phyloP scores from a whole-genome alignment of 2,329 filamentous ascomycete species.

The Fusarium pseudocircinatum region DNA sequence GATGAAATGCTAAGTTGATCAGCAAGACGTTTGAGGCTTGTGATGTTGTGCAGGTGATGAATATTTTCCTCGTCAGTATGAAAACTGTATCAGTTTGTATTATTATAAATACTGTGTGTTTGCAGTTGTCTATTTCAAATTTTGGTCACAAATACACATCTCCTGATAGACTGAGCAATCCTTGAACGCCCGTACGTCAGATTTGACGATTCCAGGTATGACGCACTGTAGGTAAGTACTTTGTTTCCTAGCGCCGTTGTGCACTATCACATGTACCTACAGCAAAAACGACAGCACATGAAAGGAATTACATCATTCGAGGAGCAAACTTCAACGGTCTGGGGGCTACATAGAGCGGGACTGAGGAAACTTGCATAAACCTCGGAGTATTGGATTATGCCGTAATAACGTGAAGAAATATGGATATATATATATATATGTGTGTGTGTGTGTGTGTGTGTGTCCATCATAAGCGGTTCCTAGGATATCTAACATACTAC shows the following conservation, averaged over 20 bases:
- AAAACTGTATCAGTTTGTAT: background rate
- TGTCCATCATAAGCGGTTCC: background rate
- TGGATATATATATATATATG: background rate
- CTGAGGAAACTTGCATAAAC: background rate
- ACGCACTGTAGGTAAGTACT: constrained; percentile 22
- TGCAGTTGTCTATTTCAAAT: background rate
- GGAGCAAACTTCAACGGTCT: background rate
- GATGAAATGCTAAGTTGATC: constrained; percentile 22
- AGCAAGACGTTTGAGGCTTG: constrained; percentile 15
- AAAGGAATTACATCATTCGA: constrained; percentile 37
- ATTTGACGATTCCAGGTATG: constrained; percentile 18
- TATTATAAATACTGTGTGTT: constrained; percentile 5
- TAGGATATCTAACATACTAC: background rate
- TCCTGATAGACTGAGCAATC: background rate
- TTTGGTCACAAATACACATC: background rate
- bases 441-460: background rate
- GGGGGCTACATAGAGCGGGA: background rate
- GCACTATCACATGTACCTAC: constrained; percentile 32
- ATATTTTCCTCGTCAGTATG: constrained; percentile 10
- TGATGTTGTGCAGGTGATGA: constrained; percentile 38
- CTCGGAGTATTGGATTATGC: background rate
- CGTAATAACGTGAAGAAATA: background rate
- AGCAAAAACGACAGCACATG: background rate
- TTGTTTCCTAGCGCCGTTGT: background rate
- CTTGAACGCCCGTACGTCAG: background rate